A percentile compares a stretch with the other conserved stretches of the same genome.
phyloP scores from a whole-genome alignment of 192 early-diverging fungal genomes.

The Allomyces javanicus region DNA sequence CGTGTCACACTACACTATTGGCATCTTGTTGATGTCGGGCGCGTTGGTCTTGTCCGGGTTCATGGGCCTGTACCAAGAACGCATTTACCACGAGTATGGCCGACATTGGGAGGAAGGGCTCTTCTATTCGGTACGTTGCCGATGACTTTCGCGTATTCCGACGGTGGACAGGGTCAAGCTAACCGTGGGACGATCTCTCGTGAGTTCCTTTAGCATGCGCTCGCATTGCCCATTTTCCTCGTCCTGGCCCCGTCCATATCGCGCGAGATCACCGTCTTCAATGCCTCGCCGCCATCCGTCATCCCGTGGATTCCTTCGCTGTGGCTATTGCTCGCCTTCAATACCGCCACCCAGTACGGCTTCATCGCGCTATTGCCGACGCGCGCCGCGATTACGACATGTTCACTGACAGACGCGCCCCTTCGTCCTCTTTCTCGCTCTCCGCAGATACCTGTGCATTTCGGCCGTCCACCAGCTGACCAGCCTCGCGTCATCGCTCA shows the following conservation, averaged over 20 bases:
- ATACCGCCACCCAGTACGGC: conserved; percentile 61
- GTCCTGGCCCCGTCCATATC: conserved; percentile 48
- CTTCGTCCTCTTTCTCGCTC: background rate
- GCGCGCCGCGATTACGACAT: background rate
- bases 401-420: conserved; percentile 1
- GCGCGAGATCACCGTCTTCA: conserved; percentile 29
- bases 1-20: conserved; percentile 32
- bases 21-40: conserved; percentile 42
- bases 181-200: background rate
- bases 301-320: conserved; percentile 27
- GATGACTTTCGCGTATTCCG: background rate
- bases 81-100: conserved; percentile 53
- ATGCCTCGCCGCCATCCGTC: conserved; percentile 24
- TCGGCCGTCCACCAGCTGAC: conserved; percentile 68
- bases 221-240: conserved; percentile 63
- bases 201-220: conserved; percentile 30
- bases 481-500: conserved; percentile 54
- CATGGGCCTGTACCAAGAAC: conserved; percentile 66
- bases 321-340: conserved; percentile 51
- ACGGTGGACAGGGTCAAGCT: background rate
- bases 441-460: conserved; percentile 55
- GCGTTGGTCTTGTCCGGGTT: conserved; percentile 58
- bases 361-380: background rate
- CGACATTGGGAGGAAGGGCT: conserved; percentile 72
- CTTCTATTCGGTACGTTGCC: conserved; percentile 49